Base-by-base conservation (phyloP, 2,329 filamentous ascomycete species). In the Rutstroemia sp. region DNA sequence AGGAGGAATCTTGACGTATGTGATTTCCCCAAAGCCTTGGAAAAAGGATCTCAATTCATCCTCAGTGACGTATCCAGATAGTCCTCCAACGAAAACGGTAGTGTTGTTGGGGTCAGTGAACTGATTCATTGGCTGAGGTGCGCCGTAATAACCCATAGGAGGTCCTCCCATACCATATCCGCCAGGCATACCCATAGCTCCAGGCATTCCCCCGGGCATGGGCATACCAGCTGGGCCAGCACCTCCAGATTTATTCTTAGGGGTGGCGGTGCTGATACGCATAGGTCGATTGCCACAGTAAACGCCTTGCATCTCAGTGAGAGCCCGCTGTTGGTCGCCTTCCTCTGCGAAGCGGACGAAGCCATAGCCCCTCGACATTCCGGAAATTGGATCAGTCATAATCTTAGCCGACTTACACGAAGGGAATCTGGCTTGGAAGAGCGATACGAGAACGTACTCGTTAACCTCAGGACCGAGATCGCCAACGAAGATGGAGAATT, bases 71-170 rank as follows among this genome's bases (percentile, higher is more conserved):
- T 99, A 99, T 63, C 94, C 94, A 39, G 92, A 96, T 5, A 99
- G 84, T 54, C 94, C 94, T 64, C 94, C 94, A 55, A 99, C 94
- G 68, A 99, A 99, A 61, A 99, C 94, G 19, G 94, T 99, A 18
- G 94, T 99, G 78, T 99, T 99, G 82, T 99, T 99, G 12, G 94
- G 94, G 69, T 99, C 94, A 39, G 94, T 99, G 79, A 99, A 99
- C 76, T 99, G 94, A 77, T 99, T 99, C 94, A 99, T 97, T 63
- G 86, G 86, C 73, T 89, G 86, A 61, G 83, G 84, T 65, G 82
- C 78, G 60, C 82, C 83, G 69, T 84, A 85, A 72, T 81, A 84
- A 60, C 80, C 83, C 38, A 83, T 84, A 57, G 85, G 84, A 47
- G 67, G 64, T 38, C 65, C 69, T 65, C 83, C 82, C 85, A 88